Evolutionary conservation across 1,139 yeast species (phyloP), one percentile per base, ranked within the genome.

Genomic region (Debaryomyces robertsiae): DNA sequence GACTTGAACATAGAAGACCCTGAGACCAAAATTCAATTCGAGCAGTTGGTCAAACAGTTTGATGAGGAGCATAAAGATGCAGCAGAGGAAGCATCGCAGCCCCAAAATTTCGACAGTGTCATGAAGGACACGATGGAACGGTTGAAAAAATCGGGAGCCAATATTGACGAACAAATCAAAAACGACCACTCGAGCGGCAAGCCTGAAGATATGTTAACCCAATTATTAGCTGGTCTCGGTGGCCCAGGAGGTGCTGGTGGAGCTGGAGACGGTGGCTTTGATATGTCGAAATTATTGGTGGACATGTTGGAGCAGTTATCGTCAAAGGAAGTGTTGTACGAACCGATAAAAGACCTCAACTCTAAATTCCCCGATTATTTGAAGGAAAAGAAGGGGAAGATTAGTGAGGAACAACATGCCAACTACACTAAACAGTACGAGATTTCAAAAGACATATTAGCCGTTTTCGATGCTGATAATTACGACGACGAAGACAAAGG

Each of bases 291-390:
- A 47, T 70, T 91, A 33, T 71, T 91, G 47, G 77, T 79, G 19
- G 90, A 86, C 40, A 83, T 91, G 83, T 73, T 93, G 55, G 84
- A 83, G 46, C 94, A 89, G 59, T 75, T 93, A 61, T 81, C 94
- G 14, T 82, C 95, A 6, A 91, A 89, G 59, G 94, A 84, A 43
- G 88, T 91, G 23, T 72, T 93, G 36, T 91, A 88, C 58, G 95
- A 86, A 51, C 96, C 98, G 2, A 77, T 93, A 65, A 85, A 83
- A 55, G 96, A 89, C 46, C 74, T 91, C 61, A 80, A 84, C 48
- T 67, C 72, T 15, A 88, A 87, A 50, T 82, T 80, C 57, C 87
- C 88, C 2, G 76, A 61, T 13, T 85, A 82, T 75, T 67, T 85
- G 47, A 61, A 67, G 40, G 75, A 75, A 36, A 74, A 83, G 48